A percentile compares a stretch with the other conserved stretches of the same genome.
Conservation (phyloP, 805 yeast species). For the Candida piceae region DNA sequence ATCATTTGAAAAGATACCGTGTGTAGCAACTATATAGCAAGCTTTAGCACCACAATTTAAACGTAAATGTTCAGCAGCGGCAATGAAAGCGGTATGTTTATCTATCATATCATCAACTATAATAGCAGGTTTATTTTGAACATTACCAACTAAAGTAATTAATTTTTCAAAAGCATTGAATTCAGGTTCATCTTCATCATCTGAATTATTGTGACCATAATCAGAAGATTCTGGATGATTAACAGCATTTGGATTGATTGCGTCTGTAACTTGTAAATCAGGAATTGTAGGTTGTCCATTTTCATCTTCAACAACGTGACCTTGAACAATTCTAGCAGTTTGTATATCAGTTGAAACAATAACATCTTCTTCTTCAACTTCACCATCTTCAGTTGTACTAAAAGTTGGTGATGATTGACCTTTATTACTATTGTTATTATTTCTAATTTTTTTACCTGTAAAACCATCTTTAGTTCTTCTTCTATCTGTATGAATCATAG, state of each 20-base stretch:
- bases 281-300: too few relatives aligned
- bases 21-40: constrained; percentile 90
- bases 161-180: constrained; percentile 68
- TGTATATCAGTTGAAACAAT: constrained; percentile 77
- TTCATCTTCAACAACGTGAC: constrained; percentile 91
- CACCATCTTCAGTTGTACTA: constrained; percentile 38
- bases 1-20: constrained; percentile 86
- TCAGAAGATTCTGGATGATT: constrained; percentile 23
- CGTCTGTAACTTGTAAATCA: too few relatives aligned
- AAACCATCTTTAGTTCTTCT: constrained; percentile 75
- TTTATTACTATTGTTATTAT: constrained; percentile 33
- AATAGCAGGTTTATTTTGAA: constrained; percentile 84
- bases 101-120: constrained; percentile 97
- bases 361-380: constrained; percentile 59
- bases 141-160: constrained; percentile 96
- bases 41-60: constrained; percentile 93
- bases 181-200: constrained; percentile 77
- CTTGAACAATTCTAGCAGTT: constrained; percentile 93
- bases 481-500: constrained; percentile 98
- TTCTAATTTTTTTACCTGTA: constrained; percentile 41
- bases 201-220: constrained; percentile 78
- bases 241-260: too few relatives aligned
- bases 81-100: constrained; percentile 87
- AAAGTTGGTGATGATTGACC: constrained; percentile 30
- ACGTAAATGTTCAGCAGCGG: constrained; percentile 97